Evolutionary conservation across 768 basidiomycete species (phyloP), one percentile per base, ranked within the genome.

Genomic region (Nidularia sp.): DNA sequence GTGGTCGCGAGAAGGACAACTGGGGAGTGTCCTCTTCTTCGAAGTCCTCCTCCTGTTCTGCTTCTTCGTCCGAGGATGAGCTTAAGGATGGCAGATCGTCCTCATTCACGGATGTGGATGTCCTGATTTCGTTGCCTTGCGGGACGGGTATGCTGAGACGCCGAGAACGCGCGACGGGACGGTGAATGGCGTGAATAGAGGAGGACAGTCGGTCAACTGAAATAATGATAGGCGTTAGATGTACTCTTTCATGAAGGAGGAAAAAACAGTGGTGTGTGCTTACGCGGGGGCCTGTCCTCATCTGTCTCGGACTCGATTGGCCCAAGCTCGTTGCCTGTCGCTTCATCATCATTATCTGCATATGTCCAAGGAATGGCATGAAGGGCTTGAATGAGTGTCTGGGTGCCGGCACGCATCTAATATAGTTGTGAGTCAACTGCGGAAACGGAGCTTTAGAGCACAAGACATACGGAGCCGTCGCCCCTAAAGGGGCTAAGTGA

Each of bases 111-210:
- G 62, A 52, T 18, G 63, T 54, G 51, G 58, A 52, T 4, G 55
- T 50, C 25, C 47, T 60, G 39, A 56, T 50, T 18, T 45, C 12
- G 33, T 53, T 49, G 45, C 53, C 55, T 48, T 62, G 61, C 36
- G 60, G 50, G 45, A 53, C 52, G 41, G 65, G 64, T 45, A 63
- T 62, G 49, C 64, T 72, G 12, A 66, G 57, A 29, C 80, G 76
- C 50, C 79, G 80, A 5, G 80, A 84, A 31, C 85, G 84, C 5
- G 88, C 88, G 31, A 91, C 66, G 18, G 91, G 91, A 18, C 90
- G 83, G 63, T 93, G 83, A 48, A 94, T 92, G 36, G 92, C 82
- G 62, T 93, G 92, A 42, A 93, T 92, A 8, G 92, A 93, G 25
- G 92, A 93, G 1, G 92, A 83, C 50, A 93, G 68, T 36, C 73